Base-by-base conservation (phyloP, 2,329 filamentous ascomycete genomes). In the Hypocrella siamensis region DNA sequence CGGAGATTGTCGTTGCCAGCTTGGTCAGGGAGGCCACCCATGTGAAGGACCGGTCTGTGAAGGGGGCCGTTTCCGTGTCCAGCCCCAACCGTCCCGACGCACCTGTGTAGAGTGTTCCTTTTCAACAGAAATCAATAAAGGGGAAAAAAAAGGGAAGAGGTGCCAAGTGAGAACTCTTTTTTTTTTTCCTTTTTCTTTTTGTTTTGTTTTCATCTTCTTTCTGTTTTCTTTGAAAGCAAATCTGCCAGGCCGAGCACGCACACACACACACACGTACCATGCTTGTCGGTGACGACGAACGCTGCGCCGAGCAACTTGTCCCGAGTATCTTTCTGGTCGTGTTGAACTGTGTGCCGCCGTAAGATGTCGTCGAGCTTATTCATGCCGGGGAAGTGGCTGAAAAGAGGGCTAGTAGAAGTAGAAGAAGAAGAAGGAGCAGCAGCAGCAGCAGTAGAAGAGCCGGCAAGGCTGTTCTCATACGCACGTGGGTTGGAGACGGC, bases 1-100 rank as follows among this genome's bases (percentile, higher is more conserved):
- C 22, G 30, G 44, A 46, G 1, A 49, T 50, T 5, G 46, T 41
- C 1, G 58, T 58, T 28, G 56, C 39, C n/a, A 63, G 43, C 41
- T 63, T 62, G 35, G 57, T 61, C 41, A 60, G 35, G n/a, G 58
- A 62, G 7, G 58, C 58, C 10, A 52, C 43, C 43, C 46, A 57
- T 15, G 48, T 46, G 28, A 61, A 51, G 2, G 57, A 47, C 25
- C 48, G 37, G 2, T 38, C 30, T 3, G 37, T 38, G 41, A 57
- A 63, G 1, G 40, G 35, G 0, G 41, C 34, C 2, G 58, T 49
- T 16, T 38, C 32, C 2, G 31, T 16, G 12, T 48, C 38, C n/a
- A 56, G 39, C 25, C 41, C 47, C 22, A 47, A 47, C 6, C 54
- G 51, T 5, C 59, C 59, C 3, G 56, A 48, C 0, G 52, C 44